Evolutionary conservation across 148 eudicot genomes (phyloP).

Genomic region (Nepenthes mirabilis): DNA sequence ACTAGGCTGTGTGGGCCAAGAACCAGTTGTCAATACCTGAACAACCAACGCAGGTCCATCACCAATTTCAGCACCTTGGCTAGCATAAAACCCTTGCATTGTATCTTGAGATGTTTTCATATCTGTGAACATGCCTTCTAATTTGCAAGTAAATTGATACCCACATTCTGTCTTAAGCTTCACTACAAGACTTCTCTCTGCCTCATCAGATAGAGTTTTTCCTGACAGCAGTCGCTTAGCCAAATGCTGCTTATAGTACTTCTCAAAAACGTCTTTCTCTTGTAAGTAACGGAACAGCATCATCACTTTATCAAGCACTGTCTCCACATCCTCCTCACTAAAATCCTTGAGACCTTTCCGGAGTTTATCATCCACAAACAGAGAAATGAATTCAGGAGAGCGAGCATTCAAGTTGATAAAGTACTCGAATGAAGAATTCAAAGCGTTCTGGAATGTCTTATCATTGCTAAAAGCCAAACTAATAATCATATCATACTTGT

Average conservation of each 20-base stretch:
- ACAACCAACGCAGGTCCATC: slow-evolving; percentile 61
- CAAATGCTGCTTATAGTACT: slow-evolving; percentile 77
- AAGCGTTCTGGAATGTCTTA: slow-evolving; percentile 66
- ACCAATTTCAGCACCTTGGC: slow-evolving; percentile 43
- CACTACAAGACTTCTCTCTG: slow-evolving; percentile 71
- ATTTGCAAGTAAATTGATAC: slow-evolving; percentile 70
- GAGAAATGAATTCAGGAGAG: slow-evolving; percentile 66
- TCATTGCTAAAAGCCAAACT: slow-evolving; percentile 48
- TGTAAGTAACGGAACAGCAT: slow-evolving; percentile 74
- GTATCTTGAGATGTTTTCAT: slow-evolving; percentile 92
- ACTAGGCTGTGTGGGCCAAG: slow-evolving; percentile 82
- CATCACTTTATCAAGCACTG: slow-evolving; percentile 69
- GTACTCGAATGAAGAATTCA: slow-evolving; percentile 65
- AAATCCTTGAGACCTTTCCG: slow-evolving; percentile 73
- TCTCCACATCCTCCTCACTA: slow-evolving; percentile 65
- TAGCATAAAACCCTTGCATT: slow-evolving; percentile 68
- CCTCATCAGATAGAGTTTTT: slow-evolving; percentile 72
- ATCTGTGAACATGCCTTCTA: slow-evolving; percentile 87
- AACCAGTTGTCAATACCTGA: slow-evolving; percentile 79
- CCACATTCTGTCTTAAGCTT: slow-evolving; percentile 86
- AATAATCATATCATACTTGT: slow-evolving; percentile 66
- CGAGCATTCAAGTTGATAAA: slow-evolving; percentile 71
- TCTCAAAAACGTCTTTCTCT: slow-evolving; percentile 82
- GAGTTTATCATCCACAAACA: slow-evolving; percentile 68
- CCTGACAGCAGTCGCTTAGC: slow-evolving; percentile 78